These are phyloP conservation scores for Blastobotrys elegans DNA, from an alignment of 1,139 yeast genomes.

Conservation along the genomic window DNA sequence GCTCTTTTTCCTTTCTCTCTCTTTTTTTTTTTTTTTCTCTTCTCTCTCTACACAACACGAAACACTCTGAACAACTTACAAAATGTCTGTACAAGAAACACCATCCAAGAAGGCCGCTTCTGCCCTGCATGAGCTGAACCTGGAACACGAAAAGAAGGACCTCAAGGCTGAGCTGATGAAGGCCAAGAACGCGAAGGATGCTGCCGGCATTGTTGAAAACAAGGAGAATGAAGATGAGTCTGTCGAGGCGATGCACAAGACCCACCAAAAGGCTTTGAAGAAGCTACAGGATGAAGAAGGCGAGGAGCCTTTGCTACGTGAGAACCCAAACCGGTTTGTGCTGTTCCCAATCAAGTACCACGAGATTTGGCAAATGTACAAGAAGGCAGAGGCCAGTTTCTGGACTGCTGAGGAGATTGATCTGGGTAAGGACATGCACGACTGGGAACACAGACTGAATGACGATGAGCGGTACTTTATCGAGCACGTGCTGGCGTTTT, in stretches of 20 bases:
- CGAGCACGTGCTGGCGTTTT: constrained; percentile 92
- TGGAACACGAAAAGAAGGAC: constrained; percentile 16
- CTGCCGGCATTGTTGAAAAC: constrained; percentile 12
- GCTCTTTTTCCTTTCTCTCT: neutral
- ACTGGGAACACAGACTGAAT: constrained; percentile 81
- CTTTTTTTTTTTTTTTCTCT: constrained; percentile 13
- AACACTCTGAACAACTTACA: constrained; percentile 1
- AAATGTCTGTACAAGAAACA: constrained; percentile 30
- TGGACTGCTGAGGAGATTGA: constrained; percentile 99
- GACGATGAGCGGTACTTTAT: constrained; percentile 89
- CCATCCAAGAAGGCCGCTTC: constrained; percentile 39
- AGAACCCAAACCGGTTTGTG: constrained; percentile 87
- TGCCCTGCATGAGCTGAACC: constrained; percentile 33
- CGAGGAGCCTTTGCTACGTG: constrained; percentile 83
- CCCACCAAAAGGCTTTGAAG: constrained; percentile 27
- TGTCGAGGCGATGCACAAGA: constrained; percentile 14
- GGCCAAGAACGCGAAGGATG: constrained; percentile 15
- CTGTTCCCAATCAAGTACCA: constrained; percentile 96
- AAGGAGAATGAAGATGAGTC: constrained; percentile 20
- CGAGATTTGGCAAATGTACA: constrained; percentile 98
- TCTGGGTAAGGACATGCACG: constrained; percentile 80
- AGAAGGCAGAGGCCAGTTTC: constrained; percentile 98
- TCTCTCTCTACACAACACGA: constrained; percentile 4
- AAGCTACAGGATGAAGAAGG: constrained; percentile 67
- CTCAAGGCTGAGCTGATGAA: constrained; percentile 25